phyloP scores from a whole-genome alignment of 2,329 filamentous ascomycete genomes.

The Allantophomopsis cytisporea region DNA sequence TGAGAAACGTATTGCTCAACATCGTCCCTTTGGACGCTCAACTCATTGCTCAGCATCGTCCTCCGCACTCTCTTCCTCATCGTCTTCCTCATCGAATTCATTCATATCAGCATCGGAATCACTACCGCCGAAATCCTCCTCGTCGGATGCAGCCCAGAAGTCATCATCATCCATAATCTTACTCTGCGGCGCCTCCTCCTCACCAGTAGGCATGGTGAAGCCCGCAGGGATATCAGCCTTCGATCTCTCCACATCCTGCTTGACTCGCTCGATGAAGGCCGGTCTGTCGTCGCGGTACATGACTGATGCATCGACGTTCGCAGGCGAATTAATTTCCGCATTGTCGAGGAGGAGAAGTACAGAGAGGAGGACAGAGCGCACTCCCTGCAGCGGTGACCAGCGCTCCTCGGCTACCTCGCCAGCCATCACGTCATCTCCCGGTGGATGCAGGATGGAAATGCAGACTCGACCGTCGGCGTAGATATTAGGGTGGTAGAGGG shows the following conservation, averaged over 20 bases:
- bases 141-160: slow-evolving; percentile 70
- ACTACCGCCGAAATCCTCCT: slow-evolving; percentile 66
- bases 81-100: slow-evolving; percentile 43
- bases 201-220: slow-evolving; percentile 69
- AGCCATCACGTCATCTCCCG: slow-evolving; percentile 85
- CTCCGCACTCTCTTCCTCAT: slow-evolving; percentile 39
- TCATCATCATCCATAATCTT: slow-evolving; percentile 62
- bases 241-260: slow-evolving; percentile 56
- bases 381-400: slow-evolving; percentile 88
- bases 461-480: slow-evolving; percentile 84
- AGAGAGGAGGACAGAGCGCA: slow-evolving; percentile 88
- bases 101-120: slow-evolving; percentile 49
- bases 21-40: no score
- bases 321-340: slow-evolving; percentile 83
- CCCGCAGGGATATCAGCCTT: slow-evolving; percentile 68
- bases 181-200: slow-evolving; percentile 45
- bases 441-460: slow-evolving; percentile 90
- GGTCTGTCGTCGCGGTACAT: slow-evolving; percentile 63
- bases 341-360: slow-evolving; percentile 87
- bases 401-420: slow-evolving; percentile 83
- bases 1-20: no score
- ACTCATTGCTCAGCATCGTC: slow-evolving; percentile 34
- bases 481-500: slow-evolving; percentile 87
- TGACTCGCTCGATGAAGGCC: slow-evolving; percentile 57
- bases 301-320: slow-evolving; percentile 87